Evolutionary conservation across 208 protist genomes (phyloP).

Genomic region (Wallacemonas rigidus): DNA sequence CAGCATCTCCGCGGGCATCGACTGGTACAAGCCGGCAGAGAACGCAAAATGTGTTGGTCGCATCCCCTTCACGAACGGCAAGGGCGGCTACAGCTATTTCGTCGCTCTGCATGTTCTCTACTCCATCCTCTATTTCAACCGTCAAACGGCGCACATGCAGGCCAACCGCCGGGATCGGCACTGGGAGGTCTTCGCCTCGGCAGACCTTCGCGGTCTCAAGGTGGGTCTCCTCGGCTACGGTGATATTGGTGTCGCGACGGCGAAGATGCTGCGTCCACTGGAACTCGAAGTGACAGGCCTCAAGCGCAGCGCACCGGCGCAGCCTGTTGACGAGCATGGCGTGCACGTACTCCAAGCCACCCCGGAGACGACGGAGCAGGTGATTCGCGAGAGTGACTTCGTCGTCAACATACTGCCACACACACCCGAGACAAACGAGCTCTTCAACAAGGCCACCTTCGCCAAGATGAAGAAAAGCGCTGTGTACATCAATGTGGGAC

Average conservation of each 20-base stretch:
- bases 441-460: constrained; percentile 65
- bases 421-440: constrained; percentile 48
- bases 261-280: constrained; percentile 33
- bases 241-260: constrained; percentile 60
- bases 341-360: constrained; percentile 26
- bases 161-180: constrained; percentile 33
- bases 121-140: constrained; percentile 81
- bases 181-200: constrained; percentile 63
- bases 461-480: constrained; percentile 63
- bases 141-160: constrained; percentile 51
- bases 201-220: constrained; percentile 50
- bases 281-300: constrained; percentile 58
- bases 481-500: constrained; percentile 79
- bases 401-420: constrained; percentile 67
- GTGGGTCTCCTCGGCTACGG: constrained; percentile 82
- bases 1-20: constrained; percentile 63
- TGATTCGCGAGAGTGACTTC: constrained; percentile 69
- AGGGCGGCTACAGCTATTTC: constrained; percentile 49
- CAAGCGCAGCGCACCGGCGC: constrained; percentile 22
- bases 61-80: constrained; percentile 62
- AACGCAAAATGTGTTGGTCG: constrained; percentile 33
- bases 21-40: constrained; percentile 44
- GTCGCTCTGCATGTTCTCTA: constrained; percentile 65
- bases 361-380: constrained; percentile 31
- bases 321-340: constrained; percentile 44